Evolutionary conservation across 1,139 yeast genomes (phyloP), one percentile per base, ranked within the genome.

Genomic region (Saccharomycopsis hybrid): DNA sequence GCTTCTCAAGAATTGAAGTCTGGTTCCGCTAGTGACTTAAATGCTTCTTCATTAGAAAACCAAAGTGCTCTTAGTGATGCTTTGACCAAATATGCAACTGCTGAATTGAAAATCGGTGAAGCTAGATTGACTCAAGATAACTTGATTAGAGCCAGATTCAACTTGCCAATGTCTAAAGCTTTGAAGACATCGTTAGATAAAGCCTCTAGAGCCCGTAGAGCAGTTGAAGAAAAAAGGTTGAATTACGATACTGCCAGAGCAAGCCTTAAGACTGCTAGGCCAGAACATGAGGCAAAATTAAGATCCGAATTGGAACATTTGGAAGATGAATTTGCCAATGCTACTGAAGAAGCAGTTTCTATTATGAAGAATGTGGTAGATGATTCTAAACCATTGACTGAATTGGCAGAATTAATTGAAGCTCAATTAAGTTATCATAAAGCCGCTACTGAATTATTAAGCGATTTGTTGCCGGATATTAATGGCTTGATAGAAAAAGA

Each of bases 281-380:
- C 95, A 3, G 81, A 81, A 58, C 82, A 82, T 62, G 85, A 83
- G 61, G 86, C 88, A 5, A 81, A 81, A 52, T 77, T 86, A 56
- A 74, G 92, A 58, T 85, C 82, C 47, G 78, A 81, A 56, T 82
- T 87, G 76, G 96, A 88, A 65, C 80, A 82, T 57, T 82, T 90
- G 43, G 96, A 88, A 67, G 96, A 88, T 61, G 94, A 85, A 60
- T 87, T 88, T 65, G 95, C 94, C 44, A 87, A 86, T 58, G 85
- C 92, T 25, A 90, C 89, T 37, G 96, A 88, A 67, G 95, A 85
- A 62, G 95, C 96, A 33, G 88, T 86, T 49, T 74, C 81, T 47
- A 80, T 85, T 55, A 83, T 88, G 92, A 87, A 83, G 69, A 82
- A 83, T 63, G 90, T 85, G 29, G 78, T 87, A 59, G 83, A 82